A percentile compares a stretch with the other conserved stretches of the same genome.
phyloP scores from a whole-genome alignment of 345 rosid species.

The Cochlearia excelsa region DNA sequence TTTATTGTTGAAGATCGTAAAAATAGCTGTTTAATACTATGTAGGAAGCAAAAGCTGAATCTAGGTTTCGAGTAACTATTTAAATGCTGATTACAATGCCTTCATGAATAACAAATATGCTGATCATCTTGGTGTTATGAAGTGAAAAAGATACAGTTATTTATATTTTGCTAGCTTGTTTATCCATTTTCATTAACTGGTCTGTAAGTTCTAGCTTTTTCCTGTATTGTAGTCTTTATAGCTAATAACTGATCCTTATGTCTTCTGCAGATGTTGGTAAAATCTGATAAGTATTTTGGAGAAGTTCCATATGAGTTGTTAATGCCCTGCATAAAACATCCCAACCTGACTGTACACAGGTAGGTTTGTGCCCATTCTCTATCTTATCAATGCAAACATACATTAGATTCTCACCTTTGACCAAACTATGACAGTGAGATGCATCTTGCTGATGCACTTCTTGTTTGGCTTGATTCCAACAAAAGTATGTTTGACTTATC shows the following conservation, averaged over 20 bases:
- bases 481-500: constrained; percentile 32
- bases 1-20: background rate
- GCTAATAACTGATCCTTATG: constrained; percentile 28
- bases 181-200: background rate
- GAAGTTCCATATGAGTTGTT: constrained; percentile 53
- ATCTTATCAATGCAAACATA: constrained; percentile 14
- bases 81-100: background rate
- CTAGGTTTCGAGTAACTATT: background rate
- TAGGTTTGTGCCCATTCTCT: constrained; percentile 25
- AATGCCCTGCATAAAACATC: constrained; percentile 53
- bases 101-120: background rate
- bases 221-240: constrained; percentile 9
- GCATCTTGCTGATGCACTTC: constrained; percentile 65
- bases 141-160: constrained; percentile 8
- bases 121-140: background rate
- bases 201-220: constrained; percentile 5
- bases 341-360: constrained; percentile 62
- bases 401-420: constrained; percentile 37
- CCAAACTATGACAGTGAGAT: constrained; percentile 56
- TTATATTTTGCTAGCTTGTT: background rate
- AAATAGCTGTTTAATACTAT: background rate
- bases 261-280: constrained; percentile 60
- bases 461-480: constrained; percentile 57
- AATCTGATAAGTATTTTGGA: constrained; percentile 45
- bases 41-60: background rate